phyloP scores from a whole-genome alignment of 2,329 filamentous ascomycete genomes.

The Thelonectria blattea region DNA sequence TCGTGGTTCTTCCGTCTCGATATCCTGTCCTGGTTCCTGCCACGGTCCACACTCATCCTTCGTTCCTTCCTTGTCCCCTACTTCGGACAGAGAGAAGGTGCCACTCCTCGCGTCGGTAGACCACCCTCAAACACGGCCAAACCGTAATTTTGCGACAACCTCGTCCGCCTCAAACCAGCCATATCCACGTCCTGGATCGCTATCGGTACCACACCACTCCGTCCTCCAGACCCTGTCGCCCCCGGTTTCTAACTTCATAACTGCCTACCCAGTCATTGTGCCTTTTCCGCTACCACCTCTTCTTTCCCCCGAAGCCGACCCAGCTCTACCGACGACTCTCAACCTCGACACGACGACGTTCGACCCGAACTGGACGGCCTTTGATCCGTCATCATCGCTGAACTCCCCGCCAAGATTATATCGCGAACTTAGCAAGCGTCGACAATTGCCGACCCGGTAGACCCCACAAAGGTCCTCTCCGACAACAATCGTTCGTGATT shows the following conservation, averaged over 20 bases:
- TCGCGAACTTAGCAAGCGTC: neutral
- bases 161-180: neutral
- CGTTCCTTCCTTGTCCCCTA: neutral
- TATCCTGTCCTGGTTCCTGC: neutral
- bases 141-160: neutral
- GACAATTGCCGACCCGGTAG: neutral
- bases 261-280: neutral
- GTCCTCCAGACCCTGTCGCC: neutral
- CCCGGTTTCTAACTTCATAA: neutral
- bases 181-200: slow-evolving; percentile 7
- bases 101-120: neutral
- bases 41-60: neutral
- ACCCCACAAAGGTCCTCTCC: too few relatives aligned
- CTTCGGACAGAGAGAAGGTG: neutral
- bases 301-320: neutral
- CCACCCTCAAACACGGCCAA: neutral
- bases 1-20: neutral
- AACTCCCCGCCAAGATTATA: neutral
- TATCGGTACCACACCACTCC: slow-evolving; percentile 13
- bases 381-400: neutral
- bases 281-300: neutral
- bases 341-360: neutral
- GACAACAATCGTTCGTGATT: too few relatives aligned
- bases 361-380: neutral
- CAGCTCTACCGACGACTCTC: neutral